Evolutionary conservation across 2,329 filamentous ascomycete genomes (phyloP).

Genomic region (Orbilia brochopaga): DNA sequence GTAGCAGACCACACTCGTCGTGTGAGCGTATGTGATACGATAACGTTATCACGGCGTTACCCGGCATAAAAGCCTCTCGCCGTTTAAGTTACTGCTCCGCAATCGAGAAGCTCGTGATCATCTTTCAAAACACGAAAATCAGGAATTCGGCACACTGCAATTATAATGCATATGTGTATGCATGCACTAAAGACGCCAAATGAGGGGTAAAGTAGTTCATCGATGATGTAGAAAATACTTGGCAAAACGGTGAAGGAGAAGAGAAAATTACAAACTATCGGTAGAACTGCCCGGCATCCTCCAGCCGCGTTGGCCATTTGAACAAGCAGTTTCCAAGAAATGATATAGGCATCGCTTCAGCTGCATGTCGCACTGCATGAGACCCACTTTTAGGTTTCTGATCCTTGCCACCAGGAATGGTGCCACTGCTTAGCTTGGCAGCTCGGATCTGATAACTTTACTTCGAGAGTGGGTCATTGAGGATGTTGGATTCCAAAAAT

Average conservation of each 20-base stretch:
- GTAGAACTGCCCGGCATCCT: conserved; percentile 25
- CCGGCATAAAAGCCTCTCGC: not conserved
- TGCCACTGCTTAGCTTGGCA: conserved; percentile 47
- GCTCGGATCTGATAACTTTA: conserved; percentile 51
- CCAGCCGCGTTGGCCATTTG: conserved; percentile 10
- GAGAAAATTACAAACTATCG: conserved; percentile 12
- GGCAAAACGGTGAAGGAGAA: not conserved
- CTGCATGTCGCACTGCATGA: conserved; percentile 12
- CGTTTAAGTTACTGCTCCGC: too few relatives aligned
- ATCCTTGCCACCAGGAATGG: conserved; percentile 35
- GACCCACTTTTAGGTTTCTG: conserved; percentile 32
- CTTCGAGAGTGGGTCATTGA: conserved; percentile 10
- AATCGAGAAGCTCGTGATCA: too few relatives aligned
- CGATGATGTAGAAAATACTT: not conserved
- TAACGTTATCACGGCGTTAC: not conserved
- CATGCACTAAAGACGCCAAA: not conserved
- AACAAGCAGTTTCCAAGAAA: conserved; percentile 23
- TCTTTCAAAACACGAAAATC: too few relatives aligned
- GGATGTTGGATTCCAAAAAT: conserved; percentile 12
- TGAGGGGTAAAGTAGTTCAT: not conserved
- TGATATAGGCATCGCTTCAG: conserved; percentile 16
- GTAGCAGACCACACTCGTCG: too few relatives aligned
- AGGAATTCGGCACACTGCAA: not conserved
- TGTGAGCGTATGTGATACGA: too few relatives aligned
- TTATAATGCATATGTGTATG: not conserved